Evolutionary conservation across 441 rosid genomes (phyloP).

Genomic region (Populus tomentosa): DNA sequence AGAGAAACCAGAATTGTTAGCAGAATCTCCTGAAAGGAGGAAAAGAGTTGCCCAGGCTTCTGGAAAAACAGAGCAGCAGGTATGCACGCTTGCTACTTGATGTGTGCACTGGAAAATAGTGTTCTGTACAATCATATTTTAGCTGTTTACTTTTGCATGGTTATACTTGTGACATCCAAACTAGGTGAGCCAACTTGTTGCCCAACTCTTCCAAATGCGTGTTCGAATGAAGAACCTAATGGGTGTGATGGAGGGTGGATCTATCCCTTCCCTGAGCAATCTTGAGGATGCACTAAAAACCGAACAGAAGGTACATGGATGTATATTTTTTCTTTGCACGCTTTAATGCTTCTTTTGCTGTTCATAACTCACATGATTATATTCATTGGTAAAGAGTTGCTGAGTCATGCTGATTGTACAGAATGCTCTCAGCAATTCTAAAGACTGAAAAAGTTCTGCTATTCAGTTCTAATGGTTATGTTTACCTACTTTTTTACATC

Average conservation of each 20-base stretch:
- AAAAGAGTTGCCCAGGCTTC: conserved; percentile 82
- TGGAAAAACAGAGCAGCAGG: conserved; percentile 91
- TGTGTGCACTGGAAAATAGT: neutral
- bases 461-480: neutral
- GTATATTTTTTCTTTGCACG: neutral
- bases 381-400: neutral
- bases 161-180: conserved; percentile 18
- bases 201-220: conserved; percentile 97
- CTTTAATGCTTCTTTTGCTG: neutral
- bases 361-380: neutral
- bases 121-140: neutral
- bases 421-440: neutral
- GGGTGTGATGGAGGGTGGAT: conserved; percentile 95
- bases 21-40: conserved; percentile 80
- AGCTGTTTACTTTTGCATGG: neutral
- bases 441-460: neutral
- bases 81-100: conserved; percentile 18
- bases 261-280: too few species aligned
- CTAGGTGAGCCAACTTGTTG: conserved; percentile 95
- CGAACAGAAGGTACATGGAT: too few species aligned
- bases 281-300: too few species aligned
- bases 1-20: conserved; percentile 90
- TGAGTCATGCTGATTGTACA: neutral
- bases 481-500: neutral
- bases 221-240: conserved; percentile 92